Evolutionary conservation across 768 basidiomycete genomes (phyloP).

Genomic region (Wakefieldia striispora): DNA sequence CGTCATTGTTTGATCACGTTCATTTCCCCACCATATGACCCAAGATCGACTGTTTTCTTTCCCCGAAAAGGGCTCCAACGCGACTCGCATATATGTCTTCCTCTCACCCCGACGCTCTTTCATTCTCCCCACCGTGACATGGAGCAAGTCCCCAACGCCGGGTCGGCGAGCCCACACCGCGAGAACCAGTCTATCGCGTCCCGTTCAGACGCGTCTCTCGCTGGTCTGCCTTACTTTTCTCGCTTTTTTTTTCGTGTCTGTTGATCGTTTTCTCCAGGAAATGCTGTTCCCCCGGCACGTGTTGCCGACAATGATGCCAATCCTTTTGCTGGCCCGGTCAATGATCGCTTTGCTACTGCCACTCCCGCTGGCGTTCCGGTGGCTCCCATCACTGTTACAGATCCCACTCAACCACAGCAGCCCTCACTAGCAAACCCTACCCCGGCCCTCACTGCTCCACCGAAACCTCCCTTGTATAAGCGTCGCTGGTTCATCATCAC

Average conservation of each 20-base stretch:
- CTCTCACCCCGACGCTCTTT: neutral
- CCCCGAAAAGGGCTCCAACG: too few relatives aligned
- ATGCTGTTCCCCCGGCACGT: conserved; percentile 8
- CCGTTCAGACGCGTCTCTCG: conserved; percentile 15
- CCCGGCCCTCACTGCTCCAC: conserved; percentile 3
- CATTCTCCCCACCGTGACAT: neutral
- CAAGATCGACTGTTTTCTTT: too few relatives aligned
- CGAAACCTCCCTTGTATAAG: conserved; percentile 52
- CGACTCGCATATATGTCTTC: too few relatives aligned
- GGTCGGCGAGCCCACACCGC: neutral
- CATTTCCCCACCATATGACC: too few relatives aligned
- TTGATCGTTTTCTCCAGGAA: conserved; percentile 6
- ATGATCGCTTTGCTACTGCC: neutral
- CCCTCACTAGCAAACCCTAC: neutral
- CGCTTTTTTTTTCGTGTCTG: too few relatives aligned
- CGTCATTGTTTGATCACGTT: too few relatives aligned
- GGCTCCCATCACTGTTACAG: neutral
- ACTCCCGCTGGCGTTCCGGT: neutral
- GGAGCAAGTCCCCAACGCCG: neutral
- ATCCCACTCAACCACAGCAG: neutral
- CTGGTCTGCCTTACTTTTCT: neutral
- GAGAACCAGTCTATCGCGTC: too few relatives aligned
- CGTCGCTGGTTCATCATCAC: conserved; percentile 63
- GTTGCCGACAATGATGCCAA: neutral
- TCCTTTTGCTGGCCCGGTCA: conserved; percentile 13